Conservation (phyloP, 371 early-diverging fungal species). For the Mucor irregularis region DNA sequence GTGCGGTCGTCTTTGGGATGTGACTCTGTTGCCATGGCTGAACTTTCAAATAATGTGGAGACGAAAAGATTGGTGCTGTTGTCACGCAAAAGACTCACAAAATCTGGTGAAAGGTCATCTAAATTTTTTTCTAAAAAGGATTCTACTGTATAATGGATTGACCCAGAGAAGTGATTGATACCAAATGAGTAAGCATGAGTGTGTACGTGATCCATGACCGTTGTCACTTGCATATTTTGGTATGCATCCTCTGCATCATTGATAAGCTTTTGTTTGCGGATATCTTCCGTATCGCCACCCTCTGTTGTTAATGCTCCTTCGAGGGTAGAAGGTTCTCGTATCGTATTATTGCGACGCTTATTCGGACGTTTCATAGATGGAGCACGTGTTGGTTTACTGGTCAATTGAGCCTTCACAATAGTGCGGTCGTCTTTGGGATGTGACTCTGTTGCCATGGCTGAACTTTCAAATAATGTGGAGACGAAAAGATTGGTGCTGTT, state of each 20-base stretch:
- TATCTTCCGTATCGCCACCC: slow-evolving; percentile 25
- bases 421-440: slow-evolving; percentile 70
- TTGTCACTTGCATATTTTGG: slow-evolving; percentile 54
- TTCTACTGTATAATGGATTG: slow-evolving; percentile 63
- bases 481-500: slow-evolving; percentile 76
- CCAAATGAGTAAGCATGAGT: slow-evolving; percentile 56
- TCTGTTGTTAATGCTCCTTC: slow-evolving; percentile 20
- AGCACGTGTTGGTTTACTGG: slow-evolving; percentile 64
- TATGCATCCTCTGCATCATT: slow-evolving; percentile 52
- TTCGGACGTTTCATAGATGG: slow-evolving; percentile 61
- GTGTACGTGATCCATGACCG: slow-evolving; percentile 72
- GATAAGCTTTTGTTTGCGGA: slow-evolving; percentile 31
- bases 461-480: slow-evolving; percentile 74
- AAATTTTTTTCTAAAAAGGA: slow-evolving; percentile 70
- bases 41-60: slow-evolving; percentile 74
- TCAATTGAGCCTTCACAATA: slow-evolving; percentile 39
- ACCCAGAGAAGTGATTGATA: slow-evolving; percentile 68
- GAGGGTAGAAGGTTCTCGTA: slow-evolving; percentile 5
- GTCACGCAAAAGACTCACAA: slow-evolving; percentile 72
- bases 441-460: slow-evolving; percentile 74
- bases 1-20: slow-evolving; percentile 70
- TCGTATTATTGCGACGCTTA: slow-evolving; percentile 29
- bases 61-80: slow-evolving; percentile 76
- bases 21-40: slow-evolving; percentile 74
- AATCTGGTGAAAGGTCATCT: slow-evolving; percentile 74